Base-by-base conservation (phyloP, 768 basidiomycete genomes). In the Leccinellum rugosiceps region DNA sequence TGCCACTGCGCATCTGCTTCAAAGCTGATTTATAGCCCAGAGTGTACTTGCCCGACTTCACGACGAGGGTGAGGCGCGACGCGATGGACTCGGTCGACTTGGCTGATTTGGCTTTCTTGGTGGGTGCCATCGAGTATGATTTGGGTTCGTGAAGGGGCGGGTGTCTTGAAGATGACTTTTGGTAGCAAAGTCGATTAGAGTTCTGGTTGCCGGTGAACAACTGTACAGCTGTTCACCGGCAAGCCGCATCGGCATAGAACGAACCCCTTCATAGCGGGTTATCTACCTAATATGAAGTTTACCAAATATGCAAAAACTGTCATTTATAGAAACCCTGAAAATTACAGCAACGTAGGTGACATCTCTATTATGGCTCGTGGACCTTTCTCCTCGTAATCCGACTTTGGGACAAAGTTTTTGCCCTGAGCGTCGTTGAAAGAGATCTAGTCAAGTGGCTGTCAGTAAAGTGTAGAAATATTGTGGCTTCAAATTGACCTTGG, bases 1-100 rank as follows among this genome's bases (percentile, higher is more conserved):
- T 96, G 74, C 97, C 95, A 62, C 77, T 89, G 72, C 96, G 90
- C 92, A 99, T 97, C 78, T 93, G 88, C 85, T 98, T 98, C 70
- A 99, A 82, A 52, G 95, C 93, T 61, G 93, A 92, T 79, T 98
- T 98, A 88, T 98, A 98, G 60, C 97, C 97, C 60, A 98, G 82
- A 54, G 83, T 81, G 86, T 94, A 98, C 78, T 98, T 96, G 65
- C 96, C 96, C 64, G 95, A 98, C 84, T 98, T 98, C 75, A 98
- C 94, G 74, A 97, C 95, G 70, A 99, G 92, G 52, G 90, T 86
- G 59, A 96, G 88, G 70, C 89, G 87, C 67, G 94, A 85, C 65
- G 93, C 80, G 77, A 98, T 95, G 66, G 91, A 94, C 81, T 97
- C 94, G 68, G 86, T 89, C 65, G 87, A 88, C 80, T 97, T 98